Conservation (phyloP, 768 basidiomycete species). For the Suillus luteus region DNA sequence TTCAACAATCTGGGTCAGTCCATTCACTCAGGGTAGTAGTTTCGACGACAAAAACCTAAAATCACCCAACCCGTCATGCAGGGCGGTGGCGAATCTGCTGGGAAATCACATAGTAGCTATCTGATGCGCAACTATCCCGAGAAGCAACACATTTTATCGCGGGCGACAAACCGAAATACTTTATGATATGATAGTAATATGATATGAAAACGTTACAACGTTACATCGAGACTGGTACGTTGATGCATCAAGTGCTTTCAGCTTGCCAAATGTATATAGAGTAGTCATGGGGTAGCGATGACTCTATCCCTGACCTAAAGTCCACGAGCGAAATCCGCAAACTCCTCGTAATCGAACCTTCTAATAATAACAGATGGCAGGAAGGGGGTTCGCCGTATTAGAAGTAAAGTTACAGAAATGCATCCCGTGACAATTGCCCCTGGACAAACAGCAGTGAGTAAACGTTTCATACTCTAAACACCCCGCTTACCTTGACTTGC, state of each 20-base stretch:
- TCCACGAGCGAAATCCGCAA: conserved; percentile 1
- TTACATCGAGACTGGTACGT: conserved; percentile 26
- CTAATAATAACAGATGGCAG: conserved; percentile 16
- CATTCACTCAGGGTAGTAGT: neutral
- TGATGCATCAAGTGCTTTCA: conserved; percentile 13
- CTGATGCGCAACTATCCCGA: conserved; percentile 24
- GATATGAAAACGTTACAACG: conserved; percentile 16
- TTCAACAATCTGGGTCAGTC: neutral
- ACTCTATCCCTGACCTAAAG: conserved; percentile 2
- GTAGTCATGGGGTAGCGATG: neutral
- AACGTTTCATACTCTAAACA: conserved; percentile 9
- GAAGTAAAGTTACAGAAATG: conserved; percentile 45
- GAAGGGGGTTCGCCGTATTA: conserved; percentile 1
- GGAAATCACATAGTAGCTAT: conserved; percentile 12
- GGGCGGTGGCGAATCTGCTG: conserved; percentile 3
- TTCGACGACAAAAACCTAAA: conserved; percentile 15
- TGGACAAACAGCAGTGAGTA: conserved; percentile 34
- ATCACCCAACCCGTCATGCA: conserved; percentile 14
- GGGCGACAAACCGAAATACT: conserved; percentile 14
- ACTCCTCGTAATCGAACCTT: conserved; percentile 11
- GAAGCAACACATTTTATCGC: conserved; percentile 13
- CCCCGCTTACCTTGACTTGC: conserved; percentile 71
- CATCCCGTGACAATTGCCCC: conserved; percentile 54
- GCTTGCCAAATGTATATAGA: conserved; percentile 21
- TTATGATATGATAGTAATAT: conserved; percentile 26